Conservation (phyloP, 495 filamentous ascomycete species). For the Penicillium paradoxum region DNA sequence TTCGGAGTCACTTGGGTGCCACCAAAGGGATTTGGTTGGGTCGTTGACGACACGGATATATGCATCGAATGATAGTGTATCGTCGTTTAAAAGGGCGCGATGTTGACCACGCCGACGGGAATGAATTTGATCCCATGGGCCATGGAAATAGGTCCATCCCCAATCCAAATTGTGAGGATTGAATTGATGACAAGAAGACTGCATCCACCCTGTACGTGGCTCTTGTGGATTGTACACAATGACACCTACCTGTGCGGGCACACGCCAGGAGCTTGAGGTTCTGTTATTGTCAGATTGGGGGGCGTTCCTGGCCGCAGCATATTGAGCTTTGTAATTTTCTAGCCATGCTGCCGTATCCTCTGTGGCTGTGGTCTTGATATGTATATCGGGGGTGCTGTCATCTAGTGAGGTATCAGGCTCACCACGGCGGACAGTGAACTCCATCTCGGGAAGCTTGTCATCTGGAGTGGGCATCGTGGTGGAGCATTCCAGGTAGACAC, state of each 20-base stretch:
- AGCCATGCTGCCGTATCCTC: constrained; percentile 28
- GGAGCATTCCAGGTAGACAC: constrained; percentile 61
- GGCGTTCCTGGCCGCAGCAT: constrained; percentile 17
- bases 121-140: constrained; percentile 56
- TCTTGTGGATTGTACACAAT: constrained; percentile 63
- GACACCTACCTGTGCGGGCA: constrained; percentile 59
- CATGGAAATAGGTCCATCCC: constrained; percentile 65
- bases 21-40: constrained; percentile 59
- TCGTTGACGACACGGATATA: constrained; percentile 62
- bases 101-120: constrained; percentile 53
- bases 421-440: constrained; percentile 36
- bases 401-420: constrained; percentile 27
- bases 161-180: constrained; percentile 56
- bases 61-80: constrained; percentile 58
- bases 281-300: neutral
- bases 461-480: constrained; percentile 38
- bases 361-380: constrained; percentile 26
- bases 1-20: constrained; percentile 56
- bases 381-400: constrained; percentile 24
- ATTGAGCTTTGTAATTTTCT: constrained; percentile 31
- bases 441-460: constrained; percentile 33
- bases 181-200: constrained; percentile 57
- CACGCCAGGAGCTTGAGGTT: constrained; percentile 36
- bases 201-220: constrained; percentile 54
- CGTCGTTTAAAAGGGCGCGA: constrained; percentile 57